These are phyloP conservation scores for Blastobotrys mokoenaii DNA, from an alignment of 805 yeast species.

Conservation along the genomic window DNA sequence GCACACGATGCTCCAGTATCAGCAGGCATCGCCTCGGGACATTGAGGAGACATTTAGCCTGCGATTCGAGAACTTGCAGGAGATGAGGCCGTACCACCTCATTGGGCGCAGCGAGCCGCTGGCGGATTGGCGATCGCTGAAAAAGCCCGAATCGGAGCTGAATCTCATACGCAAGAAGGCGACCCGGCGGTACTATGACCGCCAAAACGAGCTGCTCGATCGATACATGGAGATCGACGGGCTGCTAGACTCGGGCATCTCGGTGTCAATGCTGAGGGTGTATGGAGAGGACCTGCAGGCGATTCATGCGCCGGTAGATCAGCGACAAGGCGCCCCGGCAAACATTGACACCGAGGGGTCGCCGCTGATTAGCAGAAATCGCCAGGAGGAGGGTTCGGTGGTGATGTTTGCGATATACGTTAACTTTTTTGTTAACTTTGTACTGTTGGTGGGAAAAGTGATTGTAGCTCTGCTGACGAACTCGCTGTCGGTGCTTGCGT, in stretches of 20 bases:
- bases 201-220: conserved; percentile 53
- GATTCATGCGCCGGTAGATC: conserved; percentile 20
- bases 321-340: conserved; percentile 43
- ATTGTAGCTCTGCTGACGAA: conserved; percentile 53
- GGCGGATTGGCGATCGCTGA: conserved; percentile 33
- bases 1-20: too few relatives aligned
- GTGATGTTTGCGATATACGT: conserved; percentile 54
- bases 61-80: conserved; percentile 28
- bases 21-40: background rate
- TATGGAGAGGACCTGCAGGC: conserved; percentile 37
- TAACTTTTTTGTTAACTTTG: conserved; percentile 48
- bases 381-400: conserved; percentile 36
- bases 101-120: conserved; percentile 38
- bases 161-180: conserved; percentile 21
- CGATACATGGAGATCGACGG: conserved; percentile 53
- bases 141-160: conserved; percentile 21
- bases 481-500: conserved; percentile 71
- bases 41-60: background rate
- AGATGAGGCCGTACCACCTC: conserved; percentile 39
- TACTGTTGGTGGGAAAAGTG: conserved; percentile 52
- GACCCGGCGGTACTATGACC: conserved; percentile 39
- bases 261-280: conserved; percentile 51
- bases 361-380: conserved; percentile 41
- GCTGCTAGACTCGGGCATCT: conserved; percentile 63
- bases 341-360: conserved; percentile 52